phyloP scores from a whole-genome alignment of 345 rosid genomes.

The Sapria himalayana region DNA sequence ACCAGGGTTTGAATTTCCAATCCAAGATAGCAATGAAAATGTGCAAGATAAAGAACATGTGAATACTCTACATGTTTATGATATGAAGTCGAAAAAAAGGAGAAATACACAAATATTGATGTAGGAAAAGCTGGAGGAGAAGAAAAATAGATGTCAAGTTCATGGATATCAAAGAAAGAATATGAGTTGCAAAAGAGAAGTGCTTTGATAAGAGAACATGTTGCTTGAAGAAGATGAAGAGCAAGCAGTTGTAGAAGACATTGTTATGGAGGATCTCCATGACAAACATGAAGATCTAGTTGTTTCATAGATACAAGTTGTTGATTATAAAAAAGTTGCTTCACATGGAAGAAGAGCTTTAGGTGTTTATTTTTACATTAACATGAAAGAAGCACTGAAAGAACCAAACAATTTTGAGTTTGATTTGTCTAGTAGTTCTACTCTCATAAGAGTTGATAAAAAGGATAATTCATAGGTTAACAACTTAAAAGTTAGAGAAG shows the following conservation, averaged over 20 bases:
- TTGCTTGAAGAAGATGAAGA: constrained; percentile 15
- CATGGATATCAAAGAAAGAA: constrained; percentile 15
- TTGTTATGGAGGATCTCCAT: constrained; percentile 14
- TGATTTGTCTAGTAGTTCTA: constrained; percentile 62
- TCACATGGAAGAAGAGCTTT: constrained; percentile 23
- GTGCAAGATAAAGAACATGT: constrained; percentile 9
- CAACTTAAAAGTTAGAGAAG: constrained; percentile 43
- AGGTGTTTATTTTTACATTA: constrained; percentile 12
- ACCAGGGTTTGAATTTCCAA: constrained; percentile 27
- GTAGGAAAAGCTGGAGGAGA: too few species aligned
- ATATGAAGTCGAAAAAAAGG: constrained; percentile 11
- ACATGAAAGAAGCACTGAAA: constrained; percentile 31
- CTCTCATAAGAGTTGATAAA: constrained; percentile 41
- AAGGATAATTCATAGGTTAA: constrained; percentile 19
- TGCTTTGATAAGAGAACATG: constrained; percentile 14
- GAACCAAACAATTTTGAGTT: constrained; percentile 73
- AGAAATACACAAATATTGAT: constrained; percentile 7
- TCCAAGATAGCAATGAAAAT: background rate
- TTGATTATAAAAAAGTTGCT: constrained; percentile 21
- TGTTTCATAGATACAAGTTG: constrained; percentile 12
- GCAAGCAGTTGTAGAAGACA: constrained; percentile 10
- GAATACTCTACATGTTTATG: constrained; percentile 2
- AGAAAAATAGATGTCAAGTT: constrained; percentile 10
- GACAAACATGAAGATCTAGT: constrained; percentile 57
- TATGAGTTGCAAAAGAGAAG: constrained; percentile 17